phyloP scores from a whole-genome alignment of 2,329 filamentous ascomycete genomes.

The Furcasterigmium sp. region DNA sequence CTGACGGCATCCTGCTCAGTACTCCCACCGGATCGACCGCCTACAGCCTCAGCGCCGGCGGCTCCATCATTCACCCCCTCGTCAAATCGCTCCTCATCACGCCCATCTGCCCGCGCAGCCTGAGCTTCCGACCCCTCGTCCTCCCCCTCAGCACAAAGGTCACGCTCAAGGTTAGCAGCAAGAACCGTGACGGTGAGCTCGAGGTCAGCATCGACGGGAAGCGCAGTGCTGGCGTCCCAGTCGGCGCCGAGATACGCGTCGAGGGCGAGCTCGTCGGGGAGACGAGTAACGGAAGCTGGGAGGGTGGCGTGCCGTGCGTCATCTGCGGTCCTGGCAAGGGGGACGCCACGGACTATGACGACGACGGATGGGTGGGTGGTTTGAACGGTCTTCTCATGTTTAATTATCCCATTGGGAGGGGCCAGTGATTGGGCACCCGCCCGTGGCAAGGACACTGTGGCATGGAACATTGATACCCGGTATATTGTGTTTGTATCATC shows the following conservation, averaged over 20 bases:
- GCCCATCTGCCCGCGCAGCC: constrained; percentile 85
- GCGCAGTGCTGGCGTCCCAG: constrained; percentile 59
- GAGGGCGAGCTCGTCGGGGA: constrained; percentile 74
- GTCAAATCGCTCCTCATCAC: constrained; percentile 86
- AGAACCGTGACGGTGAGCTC: constrained; percentile 70
- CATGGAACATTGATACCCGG: constrained; percentile 6
- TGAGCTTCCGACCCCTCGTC: constrained; percentile 88
- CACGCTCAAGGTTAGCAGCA: constrained; percentile 73
- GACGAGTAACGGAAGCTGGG: constrained; percentile 40
- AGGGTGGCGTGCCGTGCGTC: constrained; percentile 85
- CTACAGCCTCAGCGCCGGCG: constrained; percentile 89
- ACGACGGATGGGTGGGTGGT: constrained; percentile 95
- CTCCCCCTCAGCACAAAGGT: constrained; percentile 83
- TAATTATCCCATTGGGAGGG: constrained; percentile 83
- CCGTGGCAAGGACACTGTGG: too few species aligned
- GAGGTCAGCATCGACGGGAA: constrained; percentile 78
- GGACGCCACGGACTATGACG: constrained; percentile 46
- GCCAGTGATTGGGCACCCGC: constrained; percentile 5
- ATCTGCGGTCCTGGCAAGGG: constrained; percentile 56
- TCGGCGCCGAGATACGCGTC: constrained; percentile 84
- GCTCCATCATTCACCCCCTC: constrained; percentile 89
- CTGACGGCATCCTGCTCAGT: constrained; percentile 89
- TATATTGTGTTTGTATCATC: too few species aligned
- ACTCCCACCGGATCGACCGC: constrained; percentile 94
- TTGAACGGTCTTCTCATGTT: constrained; percentile 93